A percentile compares a stretch with the other conserved stretches of the same genome.
Evolutionary conservation across 2,329 filamentous ascomycete species (phyloP).

Genomic region (Pseudocercospora vitis): DNA sequence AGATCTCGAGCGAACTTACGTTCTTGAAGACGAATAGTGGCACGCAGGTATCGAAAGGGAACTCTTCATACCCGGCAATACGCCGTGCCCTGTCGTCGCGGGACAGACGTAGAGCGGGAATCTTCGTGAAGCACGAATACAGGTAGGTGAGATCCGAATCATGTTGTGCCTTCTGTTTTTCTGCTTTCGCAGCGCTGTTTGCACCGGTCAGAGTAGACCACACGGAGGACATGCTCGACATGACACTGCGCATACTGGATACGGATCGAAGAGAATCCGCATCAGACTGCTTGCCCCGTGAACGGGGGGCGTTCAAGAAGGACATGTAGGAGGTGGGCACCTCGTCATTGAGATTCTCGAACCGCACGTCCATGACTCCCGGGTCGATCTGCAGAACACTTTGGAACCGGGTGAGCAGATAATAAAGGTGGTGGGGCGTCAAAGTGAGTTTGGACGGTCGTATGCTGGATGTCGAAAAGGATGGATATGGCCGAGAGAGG

Average conservation of each 20-base stretch:
- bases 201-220: constrained; percentile 88
- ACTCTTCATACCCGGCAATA: constrained; percentile 93
- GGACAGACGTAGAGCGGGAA: constrained; percentile 82
- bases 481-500: constrained; percentile 80
- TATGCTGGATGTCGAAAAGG: constrained; percentile 72
- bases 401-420: constrained; percentile 91
- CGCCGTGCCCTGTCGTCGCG: constrained; percentile 91
- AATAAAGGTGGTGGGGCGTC: constrained; percentile 95
- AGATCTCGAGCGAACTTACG: constrained; percentile 87
- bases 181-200: constrained; percentile 76
- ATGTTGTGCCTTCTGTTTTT: constrained; percentile 83
- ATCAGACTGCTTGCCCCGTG: constrained; percentile 76
- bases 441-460: constrained; percentile 90
- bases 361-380: constrained; percentile 90
- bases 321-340: constrained; percentile 92
- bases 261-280: constrained; percentile 91
- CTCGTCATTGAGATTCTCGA: constrained; percentile 89
- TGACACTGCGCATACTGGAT: constrained; percentile 92
- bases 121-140: constrained; percentile 98
- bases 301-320: constrained; percentile 80
- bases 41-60: constrained; percentile 95
- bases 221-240: constrained; percentile 92
- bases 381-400: constrained; percentile 79
- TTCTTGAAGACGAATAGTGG: constrained; percentile 98
- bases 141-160: constrained; percentile 91